Conservation (phyloP, 352 stramenopile species). For the Paralagenidium karlingii region DNA sequence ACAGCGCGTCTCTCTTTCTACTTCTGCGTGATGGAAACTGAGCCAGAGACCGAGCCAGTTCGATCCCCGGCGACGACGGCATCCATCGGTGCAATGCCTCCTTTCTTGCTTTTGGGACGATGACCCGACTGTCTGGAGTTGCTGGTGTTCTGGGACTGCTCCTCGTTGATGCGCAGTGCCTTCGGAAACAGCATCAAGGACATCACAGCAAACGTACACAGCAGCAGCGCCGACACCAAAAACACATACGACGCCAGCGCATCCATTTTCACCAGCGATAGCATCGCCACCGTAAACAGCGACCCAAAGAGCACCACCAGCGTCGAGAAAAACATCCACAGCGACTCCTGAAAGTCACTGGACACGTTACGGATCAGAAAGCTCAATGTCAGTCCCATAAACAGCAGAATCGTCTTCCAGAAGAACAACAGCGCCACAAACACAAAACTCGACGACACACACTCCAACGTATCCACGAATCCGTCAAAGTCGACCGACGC, state of each 20-base stretch:
- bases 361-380: conserved; percentile 55
- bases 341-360: conserved; percentile 46
- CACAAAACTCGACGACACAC: conserved; percentile 29
- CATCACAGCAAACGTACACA: background rate
- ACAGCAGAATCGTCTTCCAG: conserved; percentile 37
- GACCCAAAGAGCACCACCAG: conserved; percentile 31
- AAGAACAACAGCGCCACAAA: conserved; percentile 40
- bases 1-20: no score
- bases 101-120: no score
- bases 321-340: conserved; percentile 43
- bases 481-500: conserved; percentile 18
- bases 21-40: no score
- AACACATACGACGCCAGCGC: conserved; percentile 39
- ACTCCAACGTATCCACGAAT: conserved; percentile 12
- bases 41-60: no score
- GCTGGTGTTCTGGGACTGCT: no score
- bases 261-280: no score
- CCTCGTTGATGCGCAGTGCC: no score
- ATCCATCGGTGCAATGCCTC: no score
- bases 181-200: background rate
- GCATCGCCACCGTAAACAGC: conserved; percentile 33
- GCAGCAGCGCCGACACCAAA: conserved; percentile 11
- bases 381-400: conserved; percentile 25
- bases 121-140: no score
- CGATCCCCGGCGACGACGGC: no score